Base-by-base conservation (phyloP, 2,329 filamentous ascomycete genomes). In the Fusarium virguliforme region DNA sequence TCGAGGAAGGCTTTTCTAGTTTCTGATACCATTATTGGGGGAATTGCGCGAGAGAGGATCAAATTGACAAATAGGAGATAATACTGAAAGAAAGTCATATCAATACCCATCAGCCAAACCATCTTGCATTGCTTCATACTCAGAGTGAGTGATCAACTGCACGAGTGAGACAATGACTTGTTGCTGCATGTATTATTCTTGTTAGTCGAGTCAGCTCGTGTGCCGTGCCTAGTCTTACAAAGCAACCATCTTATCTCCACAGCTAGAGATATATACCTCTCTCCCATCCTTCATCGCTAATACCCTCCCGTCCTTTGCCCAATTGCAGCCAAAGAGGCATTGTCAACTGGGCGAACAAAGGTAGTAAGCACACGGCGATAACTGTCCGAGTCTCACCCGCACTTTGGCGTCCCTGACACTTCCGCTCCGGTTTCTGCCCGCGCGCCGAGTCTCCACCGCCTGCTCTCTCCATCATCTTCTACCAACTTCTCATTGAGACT, bases 351-450 rank as follows among this genome's bases (percentile, higher is more conserved):
- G 22, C 15, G 15, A 6, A 35, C 8, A 56, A 18, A 18, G 18
- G 18, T 9, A 62, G 60, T 71, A 71, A 71, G 68, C 60, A 71
- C 51, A 32, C 48, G 41, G 53, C 30, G 50, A 55, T 50, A 68
- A 65, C 56, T 32, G 28, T 58, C 68, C 64, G 68, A 65, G 30
- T 43, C 43, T 48, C 43, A 28, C 43, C 40, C 53, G 56, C 68
- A 58, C 60, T 55, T 65, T 56, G 68, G 40, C 68, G 41, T 71
- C 50, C 51, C 40, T 34, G 3, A n/a, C 56, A 37, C 30, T 28
- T 59, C 40, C 40, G 30, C 18, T 18, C 18, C 18, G 18, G 18
- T 18, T 18, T 18, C 18, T 18, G 18, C 18, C 18, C 18, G n/a
- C 24, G 41, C 41, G 24, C 41, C 41, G 41, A 24, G 26, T 46